Percentiles rank a stretch among this genome's conserved stretches.
Evolutionary conservation across 148 eudicot genomes (phyloP).

Genomic region (Silene conica): DNA sequence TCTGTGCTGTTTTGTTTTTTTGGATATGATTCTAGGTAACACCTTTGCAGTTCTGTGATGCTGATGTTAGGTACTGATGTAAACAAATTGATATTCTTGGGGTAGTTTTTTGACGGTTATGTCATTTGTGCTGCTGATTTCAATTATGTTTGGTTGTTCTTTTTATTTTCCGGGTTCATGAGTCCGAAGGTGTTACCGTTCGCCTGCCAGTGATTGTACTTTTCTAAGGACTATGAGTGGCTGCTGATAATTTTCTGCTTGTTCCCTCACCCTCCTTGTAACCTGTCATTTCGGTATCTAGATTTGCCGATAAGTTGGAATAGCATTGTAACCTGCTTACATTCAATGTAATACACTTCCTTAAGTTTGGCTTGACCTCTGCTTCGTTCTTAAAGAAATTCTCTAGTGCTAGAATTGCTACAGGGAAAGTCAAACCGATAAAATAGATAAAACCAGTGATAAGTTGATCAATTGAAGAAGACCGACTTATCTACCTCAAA

Average conservation of each 20-base stretch:
- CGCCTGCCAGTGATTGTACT: not conserved
- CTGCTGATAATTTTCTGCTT: not conserved
- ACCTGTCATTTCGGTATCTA: not conserved
- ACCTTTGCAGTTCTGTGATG: not conserved
- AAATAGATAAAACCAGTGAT: not conserved
- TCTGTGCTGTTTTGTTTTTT: constrained; percentile 7
- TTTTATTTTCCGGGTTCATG: not conserved
- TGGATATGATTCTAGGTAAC: constrained; percentile 27
- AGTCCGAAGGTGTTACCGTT: not conserved
- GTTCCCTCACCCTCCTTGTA: not conserved
- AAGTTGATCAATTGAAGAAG: not conserved
- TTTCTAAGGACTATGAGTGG: not conserved
- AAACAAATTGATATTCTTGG: not conserved
- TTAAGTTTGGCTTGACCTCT: not conserved
- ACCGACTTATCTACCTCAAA: not conserved
- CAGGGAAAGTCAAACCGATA: not conserved
- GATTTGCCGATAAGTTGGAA: not conserved
- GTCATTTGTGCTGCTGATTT: not conserved
- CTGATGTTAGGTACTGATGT: not conserved
- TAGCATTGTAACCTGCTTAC: not conserved
- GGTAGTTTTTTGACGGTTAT: not conserved
- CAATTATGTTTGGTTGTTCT: not conserved
- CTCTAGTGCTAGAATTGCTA: not conserved
- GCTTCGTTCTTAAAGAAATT: not conserved
- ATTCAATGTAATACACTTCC: not conserved